These are phyloP conservation scores for Saccharomycodes ludwigii DNA, from an alignment of 805 yeast genomes.

Conservation along the genomic window DNA sequence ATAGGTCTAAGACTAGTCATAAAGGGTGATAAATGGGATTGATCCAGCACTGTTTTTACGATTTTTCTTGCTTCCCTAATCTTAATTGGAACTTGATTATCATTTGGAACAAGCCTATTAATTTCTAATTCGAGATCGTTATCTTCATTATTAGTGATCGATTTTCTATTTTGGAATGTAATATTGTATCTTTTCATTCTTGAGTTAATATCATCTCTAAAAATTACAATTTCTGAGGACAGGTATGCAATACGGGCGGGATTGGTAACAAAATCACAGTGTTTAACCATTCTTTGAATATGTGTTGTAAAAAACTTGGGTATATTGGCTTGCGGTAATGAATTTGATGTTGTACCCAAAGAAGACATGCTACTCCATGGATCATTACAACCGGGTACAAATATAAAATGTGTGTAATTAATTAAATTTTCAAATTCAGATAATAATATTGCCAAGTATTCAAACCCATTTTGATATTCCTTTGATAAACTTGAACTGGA, in stretches of 20 bases:
- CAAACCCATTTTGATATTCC: conserved; percentile 56
- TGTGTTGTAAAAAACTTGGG: conserved; percentile 64
- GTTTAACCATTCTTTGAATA: conserved; percentile 43
- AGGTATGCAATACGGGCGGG: conserved; percentile 71
- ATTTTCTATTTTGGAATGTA: conserved; percentile 32
- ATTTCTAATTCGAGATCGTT: conserved; percentile 6
- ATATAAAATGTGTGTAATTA: conserved; percentile 40
- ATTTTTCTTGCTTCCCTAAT: conserved; percentile 52
- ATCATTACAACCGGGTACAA: conserved; percentile 85
- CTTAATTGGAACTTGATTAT: conserved; percentile 32
- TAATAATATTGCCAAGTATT: conserved; percentile 54
- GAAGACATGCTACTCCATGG: conserved; percentile 78
- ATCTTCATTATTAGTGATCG: conserved; percentile 1
- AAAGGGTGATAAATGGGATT: conserved; percentile 81
- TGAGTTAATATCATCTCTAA: conserved; percentile 60
- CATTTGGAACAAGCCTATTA: conserved; percentile 19
- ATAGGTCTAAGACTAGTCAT: conserved; percentile 40
- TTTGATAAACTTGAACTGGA: conserved; percentile 37
- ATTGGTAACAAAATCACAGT: conserved; percentile 54
- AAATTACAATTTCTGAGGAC: conserved; percentile 69
- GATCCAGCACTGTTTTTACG: conserved; percentile 74
- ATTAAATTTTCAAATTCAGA: conserved; percentile 30
- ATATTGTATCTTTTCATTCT: conserved; percentile 64
- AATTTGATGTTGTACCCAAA: conserved; percentile 39
- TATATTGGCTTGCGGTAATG: conserved; percentile 64